Conservation (phyloP, 257 asterid genomes). For the Thymus mandschuricus region DNA sequence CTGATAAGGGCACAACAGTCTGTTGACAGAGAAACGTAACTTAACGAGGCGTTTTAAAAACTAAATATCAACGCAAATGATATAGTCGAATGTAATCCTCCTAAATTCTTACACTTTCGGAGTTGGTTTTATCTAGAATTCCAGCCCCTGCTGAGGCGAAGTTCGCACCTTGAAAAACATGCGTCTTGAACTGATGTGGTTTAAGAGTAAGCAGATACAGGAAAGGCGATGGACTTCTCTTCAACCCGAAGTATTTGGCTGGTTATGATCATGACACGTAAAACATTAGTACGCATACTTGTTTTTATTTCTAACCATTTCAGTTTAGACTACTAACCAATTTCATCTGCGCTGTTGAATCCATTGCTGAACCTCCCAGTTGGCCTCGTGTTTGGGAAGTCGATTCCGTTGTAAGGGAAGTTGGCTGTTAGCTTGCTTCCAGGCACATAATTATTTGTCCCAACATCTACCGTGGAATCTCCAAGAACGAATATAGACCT, state of each 20-base stretch:
- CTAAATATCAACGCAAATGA: neutral
- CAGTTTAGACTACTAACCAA: constrained; percentile 36
- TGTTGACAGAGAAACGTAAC: constrained; percentile 17
- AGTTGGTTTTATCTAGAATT: constrained; percentile 44
- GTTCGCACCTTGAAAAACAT: constrained; percentile 46
- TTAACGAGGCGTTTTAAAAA: neutral
- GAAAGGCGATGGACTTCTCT: constrained; percentile 52
- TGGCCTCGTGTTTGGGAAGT: constrained; percentile 42
- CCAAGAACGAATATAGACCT: constrained; percentile 47
- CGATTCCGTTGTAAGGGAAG: constrained; percentile 51
- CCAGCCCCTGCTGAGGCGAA: constrained; percentile 70
- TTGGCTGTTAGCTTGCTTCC: constrained; percentile 40
- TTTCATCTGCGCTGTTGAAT: constrained; percentile 49
- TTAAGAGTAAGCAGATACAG: constrained; percentile 31
- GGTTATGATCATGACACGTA: neutral
- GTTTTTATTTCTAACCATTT: neutral
- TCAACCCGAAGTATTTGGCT: constrained; percentile 42
- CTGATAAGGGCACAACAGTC: constrained; percentile 36
- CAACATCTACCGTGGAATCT: constrained; percentile 60
- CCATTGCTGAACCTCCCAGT: constrained; percentile 75
- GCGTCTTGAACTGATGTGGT: constrained; percentile 30
- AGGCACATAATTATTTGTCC: constrained; percentile 43
- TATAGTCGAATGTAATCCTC: neutral
- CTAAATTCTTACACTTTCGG: constrained; percentile 25
- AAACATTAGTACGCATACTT: constrained; percentile 1